Base-by-base conservation (phyloP, 345 rosid species). In the Citropsis articulata region DNA sequence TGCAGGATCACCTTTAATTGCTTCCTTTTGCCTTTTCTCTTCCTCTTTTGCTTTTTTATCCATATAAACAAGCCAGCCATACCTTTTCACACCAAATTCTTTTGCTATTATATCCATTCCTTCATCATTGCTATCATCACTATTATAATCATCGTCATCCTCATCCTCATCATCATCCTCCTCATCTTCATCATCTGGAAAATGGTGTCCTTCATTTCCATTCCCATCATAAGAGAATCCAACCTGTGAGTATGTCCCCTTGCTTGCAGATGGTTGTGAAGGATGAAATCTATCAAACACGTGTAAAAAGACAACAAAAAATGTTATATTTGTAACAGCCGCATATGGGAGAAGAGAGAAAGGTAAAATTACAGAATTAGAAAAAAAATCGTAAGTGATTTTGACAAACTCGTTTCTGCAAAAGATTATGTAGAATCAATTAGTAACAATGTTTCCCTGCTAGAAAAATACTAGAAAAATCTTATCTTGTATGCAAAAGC, bases 11-110 rank as follows among this genome's bases (percentile, higher is more conserved):
- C 98, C 99, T 86, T 96, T 94, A 80, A 92, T 94, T 27, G 92
- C 92, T 88, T 94, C 98, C 83, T 96, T 96, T 64, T 94, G 98
- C 84, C 92, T 89, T 83, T 85, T 91, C 83, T 90, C 98, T 83
- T 96, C 99, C 86, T 92, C 99, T 83, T 94, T 96, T 4, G 95
- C 90, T 56, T 89, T 96, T 85, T 94, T 92, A 74, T 96, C 99
- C 98, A 90, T 94, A 76, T 90, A 95, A 84, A 94, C 98, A 71
- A 96, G 98, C 98, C 98, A 96, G 27, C 98, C 99, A 84, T 86
- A 96, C 81, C 98, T 87, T 85, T 92, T 96, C 5, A 96, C 89
- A 5, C 99, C 98, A 82, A 91, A 96, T 75, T 94, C 98, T 81
- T 94, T 96, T 16, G 98, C 98, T 81, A 94, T 96, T 1, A 73